Evolutionary conservation across 73 alveolate species (phyloP).

Genomic region (Uronychia binucleata): DNA sequence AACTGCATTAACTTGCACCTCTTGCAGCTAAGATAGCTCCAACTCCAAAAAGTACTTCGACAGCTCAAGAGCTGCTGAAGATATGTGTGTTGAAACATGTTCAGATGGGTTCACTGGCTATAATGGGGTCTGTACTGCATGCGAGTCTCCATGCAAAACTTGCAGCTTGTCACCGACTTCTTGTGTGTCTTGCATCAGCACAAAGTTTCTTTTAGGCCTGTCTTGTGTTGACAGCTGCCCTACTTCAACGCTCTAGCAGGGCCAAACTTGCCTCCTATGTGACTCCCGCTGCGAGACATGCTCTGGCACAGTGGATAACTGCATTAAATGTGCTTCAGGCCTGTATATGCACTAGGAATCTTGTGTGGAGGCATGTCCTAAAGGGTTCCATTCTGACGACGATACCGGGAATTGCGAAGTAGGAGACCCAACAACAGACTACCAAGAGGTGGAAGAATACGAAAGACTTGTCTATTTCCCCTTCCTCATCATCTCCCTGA

Average conservation of each 20-base stretch:
- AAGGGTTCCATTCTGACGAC: neutral
- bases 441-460: neutral
- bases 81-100: neutral
- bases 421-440: neutral
- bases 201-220: neutral
- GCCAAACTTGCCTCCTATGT: neutral
- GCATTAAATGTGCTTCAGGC: conserved; percentile 7
- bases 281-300: neutral
- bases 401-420: neutral
- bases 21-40: neutral
- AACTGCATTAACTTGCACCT: neutral
- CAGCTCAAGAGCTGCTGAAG: neutral
- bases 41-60: neutral
- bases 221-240: conserved; percentile 3
- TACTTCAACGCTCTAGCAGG: neutral
- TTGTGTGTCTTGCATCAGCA: neutral
- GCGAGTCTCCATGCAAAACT: conserved; percentile 9
- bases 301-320: neutral
- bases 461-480: conserved; percentile 5
- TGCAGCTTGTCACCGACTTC: conserved; percentile 1
- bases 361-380: conserved; percentile 9
- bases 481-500: neutral
- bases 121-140: neutral
- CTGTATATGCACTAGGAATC: neutral
- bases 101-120: neutral